Conservation (phyloP, 768 basidiomycete genomes). For the Pleurotus tuber-regium region DNA sequence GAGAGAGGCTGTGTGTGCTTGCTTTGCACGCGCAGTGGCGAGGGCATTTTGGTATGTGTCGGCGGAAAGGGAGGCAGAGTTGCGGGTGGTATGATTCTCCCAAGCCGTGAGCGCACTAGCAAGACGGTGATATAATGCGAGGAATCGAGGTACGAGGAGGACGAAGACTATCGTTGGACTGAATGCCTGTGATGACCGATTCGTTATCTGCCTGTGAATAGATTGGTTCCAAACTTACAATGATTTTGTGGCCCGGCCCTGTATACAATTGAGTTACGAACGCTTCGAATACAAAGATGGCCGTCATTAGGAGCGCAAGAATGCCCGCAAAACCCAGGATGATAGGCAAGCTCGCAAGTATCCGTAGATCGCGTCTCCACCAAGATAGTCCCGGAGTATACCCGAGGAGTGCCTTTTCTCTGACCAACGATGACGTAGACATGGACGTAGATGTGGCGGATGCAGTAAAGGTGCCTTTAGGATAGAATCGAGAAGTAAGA, state of each 20-base stretch:
- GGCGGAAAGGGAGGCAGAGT: conserved; percentile 18
- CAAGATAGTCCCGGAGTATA: conserved; percentile 57
- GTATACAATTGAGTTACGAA: conserved; percentile 88
- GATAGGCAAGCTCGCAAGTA: conserved; percentile 67
- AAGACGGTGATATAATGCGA: conserved; percentile 67
- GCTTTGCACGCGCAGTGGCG: conserved; percentile 7
- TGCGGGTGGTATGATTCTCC: conserved; percentile 90
- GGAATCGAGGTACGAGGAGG: conserved; percentile 74
- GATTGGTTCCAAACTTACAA: too few relatives aligned
- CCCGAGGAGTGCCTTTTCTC: conserved; percentile 64
- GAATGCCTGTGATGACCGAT: conserved; percentile 50
- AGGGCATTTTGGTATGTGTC: conserved; percentile 1
- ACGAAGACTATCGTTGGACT: conserved; percentile 83
- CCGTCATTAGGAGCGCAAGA: conserved; percentile 70
- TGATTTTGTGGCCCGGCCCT: conserved; percentile 75
- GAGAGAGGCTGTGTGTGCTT: conserved; percentile 68
- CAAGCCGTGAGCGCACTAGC: conserved; percentile 74
- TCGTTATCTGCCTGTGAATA: too few relatives aligned
- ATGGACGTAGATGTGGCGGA: neutral
- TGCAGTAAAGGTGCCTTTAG: conserved; percentile 71
- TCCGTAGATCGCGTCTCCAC: conserved; percentile 73
- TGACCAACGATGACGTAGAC: neutral
- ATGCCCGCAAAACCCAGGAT: conserved; percentile 71
- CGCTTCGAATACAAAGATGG: conserved; percentile 85
- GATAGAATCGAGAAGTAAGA: conserved; percentile 81